phyloP scores from a whole-genome alignment of 331 rosid species.

The Pyracantha coccinea region DNA sequence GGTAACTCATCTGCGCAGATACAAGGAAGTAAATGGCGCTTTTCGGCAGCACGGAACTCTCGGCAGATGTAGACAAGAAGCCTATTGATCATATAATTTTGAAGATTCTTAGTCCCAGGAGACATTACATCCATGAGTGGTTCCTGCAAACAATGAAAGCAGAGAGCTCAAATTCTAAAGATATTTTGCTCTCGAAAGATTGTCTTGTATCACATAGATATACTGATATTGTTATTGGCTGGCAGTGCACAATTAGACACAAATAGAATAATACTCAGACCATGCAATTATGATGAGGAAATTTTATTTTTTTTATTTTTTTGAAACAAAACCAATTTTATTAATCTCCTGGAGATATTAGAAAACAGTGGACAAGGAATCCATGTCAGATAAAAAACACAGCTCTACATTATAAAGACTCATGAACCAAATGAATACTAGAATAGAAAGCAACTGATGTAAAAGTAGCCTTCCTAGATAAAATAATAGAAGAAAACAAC shows the following conservation, averaged over 20 bases:
- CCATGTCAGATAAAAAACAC: too few species aligned
- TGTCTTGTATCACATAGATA: neutral
- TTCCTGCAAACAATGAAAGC: conserved; percentile 49
- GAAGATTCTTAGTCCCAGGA: conserved; percentile 94
- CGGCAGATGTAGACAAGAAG: conserved; percentile 74
- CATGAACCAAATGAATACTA: too few species aligned
- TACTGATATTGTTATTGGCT: neutral
- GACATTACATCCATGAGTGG: conserved; percentile 96
- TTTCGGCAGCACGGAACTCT: conserved; percentile 85
- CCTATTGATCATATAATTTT: conserved; percentile 81
- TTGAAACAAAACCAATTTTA: too few species aligned
- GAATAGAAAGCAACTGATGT: too few species aligned
- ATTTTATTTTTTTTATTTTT: too few species aligned
- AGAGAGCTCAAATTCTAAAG: conserved; percentile 7
- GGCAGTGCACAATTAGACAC: neutral
- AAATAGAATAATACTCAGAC: neutral
- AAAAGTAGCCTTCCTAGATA: too few species aligned
- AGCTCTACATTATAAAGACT: too few species aligned
- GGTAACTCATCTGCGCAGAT: conserved; percentile 62
- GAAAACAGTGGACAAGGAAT: too few species aligned
- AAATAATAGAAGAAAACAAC: too few species aligned
- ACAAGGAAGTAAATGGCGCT: conserved; percentile 45
- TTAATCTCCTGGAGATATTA: too few species aligned
- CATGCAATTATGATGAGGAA: too few species aligned
- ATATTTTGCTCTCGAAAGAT: neutral